Base-by-base conservation (phyloP, 139 green algal species). In the Chlamydomonas schloesseri region DNA sequence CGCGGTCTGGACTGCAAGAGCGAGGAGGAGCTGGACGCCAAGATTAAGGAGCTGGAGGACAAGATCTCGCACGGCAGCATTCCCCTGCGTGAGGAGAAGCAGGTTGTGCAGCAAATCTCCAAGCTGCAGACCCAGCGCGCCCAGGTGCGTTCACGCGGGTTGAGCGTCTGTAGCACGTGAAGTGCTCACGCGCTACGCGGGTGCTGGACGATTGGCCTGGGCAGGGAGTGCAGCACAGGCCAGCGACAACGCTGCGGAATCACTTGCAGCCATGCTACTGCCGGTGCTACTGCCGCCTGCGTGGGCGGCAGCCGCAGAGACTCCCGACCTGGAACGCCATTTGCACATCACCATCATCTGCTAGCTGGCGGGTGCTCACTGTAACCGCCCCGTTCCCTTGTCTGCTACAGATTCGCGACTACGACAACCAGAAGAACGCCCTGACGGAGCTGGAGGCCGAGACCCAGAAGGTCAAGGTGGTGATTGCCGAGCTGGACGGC, bases 11-110 rank as follows among this genome's bases (percentile, higher is more conserved):
- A 93, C 33, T 90, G 81, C 76, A 79, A 79, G 29, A 90, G 76
- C 18, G 88, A 94, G 87, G 81, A 83, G 73, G 90, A 93, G 82
- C 89, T 95, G 69, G 92, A 95, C 50, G 87, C 81, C 17, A 86
- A 83, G 67, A 88, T 95, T 46, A 77, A 80, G 21, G 88, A 89
- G 69, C 74, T 92, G 71, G 89, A 95, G 87, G 53, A 86, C 34
- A n/a, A 55, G 0, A 95, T 95, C 72, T 42, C 73, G 15, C 73
- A 88, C 53, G 87, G 75, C 37, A 81, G 72, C 53, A 60, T 90
- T 2, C 46, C 81, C 9, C 87, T 95, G 71, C 86, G 88, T 3
- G 92, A 90, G 82, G 92, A 93, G 88, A 93, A 93, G 89, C 58
- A 67, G 82, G 46, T 80, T 0, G 90, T 95, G 70, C 57, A 81